These are phyloP conservation scores for Trichoderma sp. DNA, from an alignment of 2,329 filamentous ascomycete species.

Conservation along the genomic window DNA sequence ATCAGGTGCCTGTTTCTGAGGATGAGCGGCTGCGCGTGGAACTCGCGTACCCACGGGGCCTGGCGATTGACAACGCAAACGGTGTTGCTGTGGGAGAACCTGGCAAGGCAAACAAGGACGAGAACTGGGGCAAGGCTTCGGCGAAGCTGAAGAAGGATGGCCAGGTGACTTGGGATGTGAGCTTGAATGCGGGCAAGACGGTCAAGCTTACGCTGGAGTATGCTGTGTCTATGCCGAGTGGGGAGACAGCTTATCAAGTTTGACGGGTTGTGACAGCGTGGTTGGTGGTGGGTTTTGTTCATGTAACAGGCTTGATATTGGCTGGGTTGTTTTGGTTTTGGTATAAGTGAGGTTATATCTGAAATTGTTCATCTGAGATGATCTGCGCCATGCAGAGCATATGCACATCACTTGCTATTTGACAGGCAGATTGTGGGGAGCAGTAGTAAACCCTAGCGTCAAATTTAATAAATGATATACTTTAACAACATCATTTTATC, in stretches of 20 bases:
- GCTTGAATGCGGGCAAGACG: constrained; percentile 55
- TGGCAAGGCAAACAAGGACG: constrained; percentile 31
- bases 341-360: background rate
- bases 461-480: background rate
- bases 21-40: constrained; percentile 57
- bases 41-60: constrained; percentile 47
- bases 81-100: constrained; percentile 37
- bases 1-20: constrained; percentile 62
- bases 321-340: background rate
- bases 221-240: constrained; percentile 54
- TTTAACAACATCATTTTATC: too few species aligned
- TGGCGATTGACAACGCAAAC: constrained; percentile 41
- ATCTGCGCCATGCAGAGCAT: background rate
- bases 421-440: background rate
- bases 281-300: background rate
- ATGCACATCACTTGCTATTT: background rate
- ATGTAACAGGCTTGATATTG: background rate
- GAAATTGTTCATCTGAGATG: background rate
- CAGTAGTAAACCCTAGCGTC: background rate
- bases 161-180: constrained; percentile 58
- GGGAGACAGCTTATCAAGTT: constrained; percentile 38
- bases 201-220: constrained; percentile 61
- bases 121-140: constrained; percentile 52
- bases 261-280: background rate
- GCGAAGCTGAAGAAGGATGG: constrained; percentile 56